Evolutionary conservation across 352 stramenopile species (phyloP).

Genomic region (Globisporangium nagaii): DNA sequence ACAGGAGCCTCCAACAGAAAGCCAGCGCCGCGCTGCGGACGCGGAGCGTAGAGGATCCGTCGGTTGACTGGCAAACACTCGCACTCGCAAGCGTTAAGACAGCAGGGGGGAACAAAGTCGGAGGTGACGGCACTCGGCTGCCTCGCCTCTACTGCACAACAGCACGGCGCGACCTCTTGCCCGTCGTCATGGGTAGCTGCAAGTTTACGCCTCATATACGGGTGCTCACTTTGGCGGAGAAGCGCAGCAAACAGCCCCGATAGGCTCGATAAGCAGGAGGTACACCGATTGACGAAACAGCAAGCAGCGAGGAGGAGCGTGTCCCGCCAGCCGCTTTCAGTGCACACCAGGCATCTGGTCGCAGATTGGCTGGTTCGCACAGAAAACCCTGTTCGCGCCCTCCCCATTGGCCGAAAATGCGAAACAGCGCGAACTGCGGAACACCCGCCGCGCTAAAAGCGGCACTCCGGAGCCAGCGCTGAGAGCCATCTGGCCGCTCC

Average conservation of each 20-base stretch:
- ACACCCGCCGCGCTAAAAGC: not conserved
- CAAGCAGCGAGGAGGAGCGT: not conserved
- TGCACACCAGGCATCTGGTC: not conserved
- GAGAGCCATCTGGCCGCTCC: not conserved
- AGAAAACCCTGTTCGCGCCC: not conserved
- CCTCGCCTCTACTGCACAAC: not conserved
- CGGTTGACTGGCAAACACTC: no score
- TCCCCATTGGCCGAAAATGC: slow-evolving; percentile 1
- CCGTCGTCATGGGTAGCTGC: not conserved
- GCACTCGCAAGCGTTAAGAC: not conserved
- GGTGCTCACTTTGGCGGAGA: no score
- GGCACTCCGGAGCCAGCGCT: not conserved
- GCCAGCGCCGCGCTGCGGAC: not conserved
- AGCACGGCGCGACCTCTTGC: not conserved
- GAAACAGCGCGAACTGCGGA: slow-evolving; percentile 2
- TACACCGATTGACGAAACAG: not conserved
- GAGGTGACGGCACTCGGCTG: not conserved
- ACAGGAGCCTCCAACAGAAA: no score
- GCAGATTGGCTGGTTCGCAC: slow-evolving; percentile 1
- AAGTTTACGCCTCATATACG: not conserved
- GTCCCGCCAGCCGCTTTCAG: not conserved
- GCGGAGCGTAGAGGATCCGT: not conserved
- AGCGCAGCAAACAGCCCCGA: no score
- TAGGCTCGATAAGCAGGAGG: no score
- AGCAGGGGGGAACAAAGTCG: not conserved